These are phyloP conservation scores for Calonectria pseudoturangicola DNA, from an alignment of 2,329 filamentous ascomycete species.

Conservation along the genomic window DNA sequence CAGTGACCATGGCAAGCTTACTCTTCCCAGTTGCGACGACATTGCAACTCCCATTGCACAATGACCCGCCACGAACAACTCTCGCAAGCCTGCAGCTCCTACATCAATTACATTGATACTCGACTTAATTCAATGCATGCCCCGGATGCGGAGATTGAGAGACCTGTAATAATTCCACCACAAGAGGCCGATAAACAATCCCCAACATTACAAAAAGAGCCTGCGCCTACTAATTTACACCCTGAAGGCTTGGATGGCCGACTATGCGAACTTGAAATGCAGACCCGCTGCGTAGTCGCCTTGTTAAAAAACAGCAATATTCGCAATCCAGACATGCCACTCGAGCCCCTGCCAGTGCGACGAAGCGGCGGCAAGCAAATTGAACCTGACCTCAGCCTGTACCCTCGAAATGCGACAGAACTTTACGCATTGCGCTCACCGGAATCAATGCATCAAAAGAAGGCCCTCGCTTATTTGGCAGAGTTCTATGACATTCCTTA, in stretches of 20 bases:
- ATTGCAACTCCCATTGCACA: background rate
- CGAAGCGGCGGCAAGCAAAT: background rate
- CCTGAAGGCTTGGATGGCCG: background rate
- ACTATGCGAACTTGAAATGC: background rate
- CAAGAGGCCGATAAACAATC: no score
- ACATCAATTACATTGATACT: constrained; percentile 10
- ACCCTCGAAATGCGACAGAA: constrained; percentile 1
- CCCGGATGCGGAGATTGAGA: no score
- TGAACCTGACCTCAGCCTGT: background rate
- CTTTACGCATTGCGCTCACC: constrained; percentile 3
- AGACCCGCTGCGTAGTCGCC: constrained; percentile 9
- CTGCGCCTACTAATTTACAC: background rate
- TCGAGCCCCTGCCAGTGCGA: background rate
- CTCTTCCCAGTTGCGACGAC: no score
- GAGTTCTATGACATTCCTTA: constrained; percentile 15
- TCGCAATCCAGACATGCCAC: background rate
- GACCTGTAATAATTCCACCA: no score
- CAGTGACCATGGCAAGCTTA: background rate
- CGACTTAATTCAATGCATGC: background rate
- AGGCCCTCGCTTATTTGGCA: background rate
- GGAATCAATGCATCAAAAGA: background rate
- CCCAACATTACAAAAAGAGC: background rate
- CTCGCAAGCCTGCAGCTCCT: background rate
- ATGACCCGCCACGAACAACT: background rate
- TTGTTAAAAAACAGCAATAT: background rate